These are phyloP conservation scores for Penicillium bialowiezense DNA, from an alignment of 495 filamentous ascomycete genomes.

Conservation along the genomic window DNA sequence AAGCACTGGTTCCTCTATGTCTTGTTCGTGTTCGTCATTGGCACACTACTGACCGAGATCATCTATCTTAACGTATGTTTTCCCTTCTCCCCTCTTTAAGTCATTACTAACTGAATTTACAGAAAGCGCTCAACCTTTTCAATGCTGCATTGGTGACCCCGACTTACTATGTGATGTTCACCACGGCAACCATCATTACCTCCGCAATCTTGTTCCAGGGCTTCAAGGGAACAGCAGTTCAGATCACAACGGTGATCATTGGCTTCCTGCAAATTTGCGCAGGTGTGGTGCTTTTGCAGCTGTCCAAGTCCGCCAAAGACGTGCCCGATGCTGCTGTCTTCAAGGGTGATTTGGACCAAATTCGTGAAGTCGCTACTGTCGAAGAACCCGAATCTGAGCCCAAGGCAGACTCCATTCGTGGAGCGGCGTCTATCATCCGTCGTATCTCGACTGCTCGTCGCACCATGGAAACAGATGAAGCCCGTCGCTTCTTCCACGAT, in stretches of 20 bases:
- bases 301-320: constrained; percentile 98
- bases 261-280: constrained; percentile 94
- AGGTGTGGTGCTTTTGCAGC: constrained; percentile 91
- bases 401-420: constrained; percentile 93
- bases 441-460: constrained; percentile 73
- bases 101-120: constrained; percentile 33
- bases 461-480: constrained; percentile 79
- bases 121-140: constrained; percentile 99
- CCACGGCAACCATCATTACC: constrained; percentile 88
- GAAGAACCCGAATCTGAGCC: constrained; percentile 94
- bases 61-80: constrained; percentile 86
- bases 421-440: constrained; percentile 84
- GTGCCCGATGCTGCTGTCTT: constrained; percentile 93
- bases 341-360: constrained; percentile 88
- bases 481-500: constrained; percentile 75
- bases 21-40: constrained; percentile 83
- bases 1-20: constrained; percentile 98
- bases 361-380: constrained; percentile 90
- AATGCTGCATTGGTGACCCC: constrained; percentile 97
- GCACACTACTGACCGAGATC: constrained; percentile 87
- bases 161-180: constrained; percentile 98
- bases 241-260: constrained; percentile 86
- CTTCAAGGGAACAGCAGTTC: constrained; percentile 79
- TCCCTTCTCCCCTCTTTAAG: neutral
- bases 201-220: constrained; percentile 91